These are phyloP conservation scores for Solanum sparsipilum DNA, from an alignment of 257 asterid species.

Conservation along the genomic window DNA sequence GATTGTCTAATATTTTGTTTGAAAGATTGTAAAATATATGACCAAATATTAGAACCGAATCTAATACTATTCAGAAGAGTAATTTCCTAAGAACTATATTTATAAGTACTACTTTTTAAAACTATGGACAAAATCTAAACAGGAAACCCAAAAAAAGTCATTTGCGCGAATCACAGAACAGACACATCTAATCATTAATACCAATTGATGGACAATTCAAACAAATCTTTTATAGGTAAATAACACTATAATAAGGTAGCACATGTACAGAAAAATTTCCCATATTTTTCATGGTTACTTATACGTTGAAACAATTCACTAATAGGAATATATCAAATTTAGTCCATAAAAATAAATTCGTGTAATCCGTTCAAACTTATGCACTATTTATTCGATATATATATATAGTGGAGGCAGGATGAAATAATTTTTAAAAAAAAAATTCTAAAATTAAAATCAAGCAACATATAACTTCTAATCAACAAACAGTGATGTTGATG, in stretches of 20 bases:
- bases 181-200: neutral
- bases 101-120: neutral
- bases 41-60: neutral
- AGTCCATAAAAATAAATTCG: neutral
- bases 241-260: neutral
- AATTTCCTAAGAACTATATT: neutral
- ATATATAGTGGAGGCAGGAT: too few species aligned
- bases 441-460: neutral
- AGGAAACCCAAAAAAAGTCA: neutral
- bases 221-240: neutral
- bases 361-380: neutral
- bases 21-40: too few species aligned
- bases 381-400: neutral
- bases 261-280: neutral
- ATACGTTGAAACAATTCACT: neutral
- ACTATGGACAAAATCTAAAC: neutral
- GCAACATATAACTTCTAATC: neutral
- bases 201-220: neutral
- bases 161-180: neutral
- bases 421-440: too few species aligned
- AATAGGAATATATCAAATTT: neutral
- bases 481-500: neutral
- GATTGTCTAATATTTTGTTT: too few species aligned
- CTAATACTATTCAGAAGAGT: neutral
- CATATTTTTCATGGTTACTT: neutral